Base-by-base conservation (phyloP, 2,329 filamentous ascomycete genomes). In the Talaromyces albobiverticillius region DNA sequence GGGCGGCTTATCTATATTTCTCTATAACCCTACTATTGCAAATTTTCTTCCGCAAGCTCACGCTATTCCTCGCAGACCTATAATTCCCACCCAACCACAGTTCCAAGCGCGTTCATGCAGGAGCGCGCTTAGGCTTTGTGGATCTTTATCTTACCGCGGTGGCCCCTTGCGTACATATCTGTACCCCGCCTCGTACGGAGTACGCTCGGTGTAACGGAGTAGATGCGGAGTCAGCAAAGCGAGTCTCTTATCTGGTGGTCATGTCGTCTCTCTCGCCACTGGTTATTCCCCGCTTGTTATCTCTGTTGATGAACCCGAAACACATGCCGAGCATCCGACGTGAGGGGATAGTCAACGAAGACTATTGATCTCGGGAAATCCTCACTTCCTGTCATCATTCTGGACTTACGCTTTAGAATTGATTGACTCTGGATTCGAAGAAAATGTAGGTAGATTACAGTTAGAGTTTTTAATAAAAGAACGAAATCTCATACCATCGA, bases 281-380 rank as follows among this genome's bases (percentile, higher is more conserved):
- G 66, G 59, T 53, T 70, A 67, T 59, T 64, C 67, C 26, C 67
- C 69, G 54, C 71, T 73, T 75, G 79, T 83, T 1, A 80, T 71
- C 53, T 70, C 68, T 26, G 74, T 69, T n/a, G 76, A 69, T 2
- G 76, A 72, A 0, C 84, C 69, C n/a, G n/a, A 2, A 75, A 71
- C 51, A 74, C 67, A 38, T 52, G 60, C 60, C 14, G 41, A 43
- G 7, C 41, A 18, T 43, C 16, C 13, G 14, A 16, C 11, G 14
- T 26, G n/a, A n/a, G n/a, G n/a, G n/a, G n/a, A n/a, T n/a, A n/a
- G n/a, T n/a, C n/a, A n/a, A n/a, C n/a, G n/a, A n/a, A n/a, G n/a
- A n/a, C n/a, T n/a, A n/a, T n/a, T n/a, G n/a, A n/a, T n/a, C n/a
- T n/a, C n/a, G n/a, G n/a, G n/a, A n/a, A n/a, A n/a, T n/a, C n/a